Conservation (phyloP, 805 yeast genomes). For the Ogataea glucozyma region DNA sequence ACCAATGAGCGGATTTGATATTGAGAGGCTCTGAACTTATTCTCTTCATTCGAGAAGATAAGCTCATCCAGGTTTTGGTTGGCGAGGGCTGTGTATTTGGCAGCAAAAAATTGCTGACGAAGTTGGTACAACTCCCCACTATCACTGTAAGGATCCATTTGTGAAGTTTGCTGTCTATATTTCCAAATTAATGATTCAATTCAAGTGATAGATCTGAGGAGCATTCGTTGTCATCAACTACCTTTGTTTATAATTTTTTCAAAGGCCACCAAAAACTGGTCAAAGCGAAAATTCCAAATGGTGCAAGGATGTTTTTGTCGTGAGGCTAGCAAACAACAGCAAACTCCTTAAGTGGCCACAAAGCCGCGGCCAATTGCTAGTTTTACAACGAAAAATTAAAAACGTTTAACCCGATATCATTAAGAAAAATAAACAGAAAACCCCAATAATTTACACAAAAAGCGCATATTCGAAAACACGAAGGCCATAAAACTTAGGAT, state of each 20-base stretch:
- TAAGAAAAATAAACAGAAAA: conserved; percentile 15
- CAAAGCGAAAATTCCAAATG: too few relatives aligned
- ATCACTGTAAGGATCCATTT: conserved; percentile 30
- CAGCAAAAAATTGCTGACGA: conserved; percentile 32
- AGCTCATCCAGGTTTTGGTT: conserved; percentile 26
- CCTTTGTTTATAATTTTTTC: conserved; percentile 1
- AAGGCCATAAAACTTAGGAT: conserved; percentile 48
- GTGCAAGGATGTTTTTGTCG: conserved; percentile 4
- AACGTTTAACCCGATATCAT: conserved; percentile 21
- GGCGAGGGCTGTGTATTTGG: conserved; percentile 25
- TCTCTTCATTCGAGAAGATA: conserved; percentile 28
- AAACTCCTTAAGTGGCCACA: background rate
- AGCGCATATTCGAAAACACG: conserved; percentile 9
- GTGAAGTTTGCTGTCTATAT: background rate
- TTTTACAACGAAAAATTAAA: conserved; percentile 2
- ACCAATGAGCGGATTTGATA: conserved; percentile 26
- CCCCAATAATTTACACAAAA: conserved; percentile 20
- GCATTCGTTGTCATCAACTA: conserved; percentile 8
- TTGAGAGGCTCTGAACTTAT: conserved; percentile 29
- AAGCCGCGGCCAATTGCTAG: background rate
- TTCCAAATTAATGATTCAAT: background rate
- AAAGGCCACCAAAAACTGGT: too few relatives aligned
- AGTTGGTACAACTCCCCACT: conserved; percentile 33
- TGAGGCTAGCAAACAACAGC: background rate
- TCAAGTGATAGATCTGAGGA: too few relatives aligned